Evolutionary conservation across 169 alveolate genomes (phyloP), one percentile per base, ranked within the genome.

Genomic region (Pseudocohnilembus persalinus): DNA sequence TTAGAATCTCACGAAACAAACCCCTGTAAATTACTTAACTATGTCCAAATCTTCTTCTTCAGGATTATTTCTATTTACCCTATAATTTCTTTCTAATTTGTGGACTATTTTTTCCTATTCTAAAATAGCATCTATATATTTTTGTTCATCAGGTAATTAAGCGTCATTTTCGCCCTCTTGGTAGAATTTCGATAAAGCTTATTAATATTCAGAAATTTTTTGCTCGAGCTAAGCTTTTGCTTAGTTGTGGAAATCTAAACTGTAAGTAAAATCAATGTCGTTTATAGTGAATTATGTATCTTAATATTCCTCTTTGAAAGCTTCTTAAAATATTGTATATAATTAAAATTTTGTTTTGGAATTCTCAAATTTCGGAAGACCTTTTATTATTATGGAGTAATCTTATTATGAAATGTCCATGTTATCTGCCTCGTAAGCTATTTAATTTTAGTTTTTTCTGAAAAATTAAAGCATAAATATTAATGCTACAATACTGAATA

Each of bases 361-460:
- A 11, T 49, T 11, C 4, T 49, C 68, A 49, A 15, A 1, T 73
- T 26, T 73, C 30, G 84, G 84, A 25, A 79, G 29, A 20, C 49
- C 64, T 20, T 63, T 79, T 29, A 79, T 79, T 73, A 49, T 63
- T 6, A 79, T 63, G 6, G 84, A 49, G 76, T 79, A 79, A 63
- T 79, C 84, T 15, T 34, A 34, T 24, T 33, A 74, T 25, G 74
- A 25, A n/a, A 79, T 79, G 63, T 79, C 84, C 26, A 11, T 76
- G 0, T 29, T 73, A 63, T 79, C 84, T 49, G 76, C 34, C 28
- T 79, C 29, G 0, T 49, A 0, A 79, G 25, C 77, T 79, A 29
- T 32, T 63, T 79, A n/a, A 24, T 76, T 79, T 79, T 79, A 29
- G 15, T 28, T 1, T 15, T 79, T 29, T 79, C 84, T 35, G 64